These are phyloP conservation scores for Leishmania lainsoni DNA, from an alignment of 208 protist species.

Conservation along the genomic window DNA sequence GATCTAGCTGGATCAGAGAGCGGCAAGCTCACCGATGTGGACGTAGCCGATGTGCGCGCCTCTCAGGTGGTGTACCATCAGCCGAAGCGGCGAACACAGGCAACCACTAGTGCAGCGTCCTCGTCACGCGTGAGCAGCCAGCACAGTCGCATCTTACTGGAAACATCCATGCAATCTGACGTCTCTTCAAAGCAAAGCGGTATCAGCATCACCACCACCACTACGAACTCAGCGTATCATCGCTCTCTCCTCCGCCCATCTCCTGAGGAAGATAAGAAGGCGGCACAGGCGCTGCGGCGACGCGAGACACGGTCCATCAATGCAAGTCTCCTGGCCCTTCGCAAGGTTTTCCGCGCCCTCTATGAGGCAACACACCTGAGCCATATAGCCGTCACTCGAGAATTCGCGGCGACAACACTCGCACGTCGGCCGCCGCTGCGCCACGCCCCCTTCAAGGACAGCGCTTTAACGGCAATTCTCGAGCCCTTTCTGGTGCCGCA, in stretches of 20 bases:
- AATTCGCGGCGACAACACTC: neutral
- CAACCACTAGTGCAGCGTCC: neutral
- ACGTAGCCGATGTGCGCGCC: neutral
- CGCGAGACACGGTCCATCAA: constrained; percentile 77
- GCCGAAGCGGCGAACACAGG: neutral
- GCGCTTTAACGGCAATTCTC: constrained; percentile 62
- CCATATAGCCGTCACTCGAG: neutral
- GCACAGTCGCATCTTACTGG: constrained; percentile 20
- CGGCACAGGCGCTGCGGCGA: constrained; percentile 30
- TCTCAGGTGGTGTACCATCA: neutral
- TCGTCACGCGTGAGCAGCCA: constrained; percentile 24
- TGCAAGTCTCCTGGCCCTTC: constrained; percentile 79
- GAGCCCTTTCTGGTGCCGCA: constrained; percentile 60
- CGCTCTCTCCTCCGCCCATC: constrained; percentile 24
- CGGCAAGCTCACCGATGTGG: constrained; percentile 22
- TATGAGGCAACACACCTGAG: constrained; percentile 13
- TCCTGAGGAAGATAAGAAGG: constrained; percentile 21
- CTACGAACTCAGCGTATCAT: constrained; percentile 2
- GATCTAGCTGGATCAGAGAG: constrained; percentile 79
- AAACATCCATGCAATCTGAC: constrained; percentile 11
- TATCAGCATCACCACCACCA: constrained; percentile 12
- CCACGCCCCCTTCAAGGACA: constrained; percentile 76
- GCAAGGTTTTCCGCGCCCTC: constrained; percentile 74
- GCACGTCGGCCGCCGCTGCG: constrained; percentile 25
- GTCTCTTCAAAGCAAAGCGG: constrained; percentile 5